Evolutionary conservation across 192 early-diverging fungal species (phyloP).

Genomic region (Coemansia sp.): DNA sequence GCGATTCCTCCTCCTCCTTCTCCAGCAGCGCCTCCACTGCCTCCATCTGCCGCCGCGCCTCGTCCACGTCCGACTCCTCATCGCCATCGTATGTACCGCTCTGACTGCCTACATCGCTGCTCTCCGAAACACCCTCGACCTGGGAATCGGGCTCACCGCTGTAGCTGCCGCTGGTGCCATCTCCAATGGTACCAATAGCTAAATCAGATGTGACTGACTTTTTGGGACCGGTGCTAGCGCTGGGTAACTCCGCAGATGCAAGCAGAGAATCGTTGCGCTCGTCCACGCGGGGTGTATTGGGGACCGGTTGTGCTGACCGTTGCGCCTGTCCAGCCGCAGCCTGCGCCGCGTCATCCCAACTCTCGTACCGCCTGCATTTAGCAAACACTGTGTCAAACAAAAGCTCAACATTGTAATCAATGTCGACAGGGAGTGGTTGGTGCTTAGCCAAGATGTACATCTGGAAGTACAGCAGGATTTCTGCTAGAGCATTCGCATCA

Average conservation of each 20-base stretch:
- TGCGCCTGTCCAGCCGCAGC: slow-evolving; percentile 34
- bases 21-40: slow-evolving; percentile 72
- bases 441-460: slow-evolving; percentile 88
- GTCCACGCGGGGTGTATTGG: neutral
- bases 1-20: slow-evolving; percentile 78
- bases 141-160: neutral
- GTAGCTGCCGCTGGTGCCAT: neutral
- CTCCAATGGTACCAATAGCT: neutral
- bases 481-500: slow-evolving; percentile 15
- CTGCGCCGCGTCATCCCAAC: slow-evolving; percentile 80
- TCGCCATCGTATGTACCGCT: neutral
- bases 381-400: slow-evolving; percentile 72
- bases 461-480: slow-evolving; percentile 80
- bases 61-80: slow-evolving; percentile 55
- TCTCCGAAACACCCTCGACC: neutral
- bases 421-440: slow-evolving; percentile 74
- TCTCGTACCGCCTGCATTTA: slow-evolving; percentile 57
- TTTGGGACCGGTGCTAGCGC: neutral
- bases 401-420: slow-evolving; percentile 82
- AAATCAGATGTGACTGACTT: neutral
- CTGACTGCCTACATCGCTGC: neutral
- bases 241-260: neutral
- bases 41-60: slow-evolving; percentile 53
- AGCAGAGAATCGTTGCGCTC: neutral
- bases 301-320: neutral